These are phyloP conservation scores for Begonia fuchsioides DNA, from an alignment of 306 rosid genomes.

Conservation along the genomic window DNA sequence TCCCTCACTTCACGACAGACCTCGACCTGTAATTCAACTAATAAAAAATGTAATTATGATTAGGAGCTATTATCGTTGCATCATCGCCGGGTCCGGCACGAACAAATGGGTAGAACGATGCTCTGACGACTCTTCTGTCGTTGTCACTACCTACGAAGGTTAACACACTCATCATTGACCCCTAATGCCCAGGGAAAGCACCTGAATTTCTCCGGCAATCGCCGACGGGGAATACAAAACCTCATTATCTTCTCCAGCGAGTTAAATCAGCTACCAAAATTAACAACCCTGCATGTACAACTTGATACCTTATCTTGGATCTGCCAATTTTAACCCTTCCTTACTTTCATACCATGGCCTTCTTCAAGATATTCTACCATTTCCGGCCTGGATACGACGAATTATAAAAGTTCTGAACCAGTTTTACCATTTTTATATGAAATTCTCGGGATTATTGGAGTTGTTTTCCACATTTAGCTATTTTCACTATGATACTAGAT, in stretches of 20 bases:
- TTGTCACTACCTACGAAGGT: conserved; percentile 89
- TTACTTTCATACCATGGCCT: conserved; percentile 56
- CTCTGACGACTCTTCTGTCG: conserved; percentile 38
- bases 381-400: conserved; percentile 24
- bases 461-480: too few species aligned
- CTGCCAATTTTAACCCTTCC: neutral
- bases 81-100: conserved; percentile 46
- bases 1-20: too few species aligned
- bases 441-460: too few species aligned
- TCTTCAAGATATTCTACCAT: conserved; percentile 63
- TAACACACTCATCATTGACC: conserved; percentile 68
- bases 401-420: conserved; percentile 8
- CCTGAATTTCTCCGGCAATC: conserved; percentile 20
- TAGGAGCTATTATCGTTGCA: conserved; percentile 97
- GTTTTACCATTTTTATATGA: too few species aligned
- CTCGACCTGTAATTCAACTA: too few species aligned
- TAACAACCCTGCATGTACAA: conserved; percentile 18
- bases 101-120: conserved; percentile 89
- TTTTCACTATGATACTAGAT: too few species aligned
- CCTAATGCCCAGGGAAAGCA: conserved; percentile 27
- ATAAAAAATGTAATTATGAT: too few species aligned
- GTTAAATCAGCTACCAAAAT: conserved; percentile 2
- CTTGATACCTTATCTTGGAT: conserved; percentile 17
- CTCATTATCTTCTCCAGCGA: too few species aligned
- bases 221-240: conserved; percentile 7